Base-by-base conservation (phyloP, 2,329 filamentous ascomycete species). In the Pseudopithomyces maydicus region DNA sequence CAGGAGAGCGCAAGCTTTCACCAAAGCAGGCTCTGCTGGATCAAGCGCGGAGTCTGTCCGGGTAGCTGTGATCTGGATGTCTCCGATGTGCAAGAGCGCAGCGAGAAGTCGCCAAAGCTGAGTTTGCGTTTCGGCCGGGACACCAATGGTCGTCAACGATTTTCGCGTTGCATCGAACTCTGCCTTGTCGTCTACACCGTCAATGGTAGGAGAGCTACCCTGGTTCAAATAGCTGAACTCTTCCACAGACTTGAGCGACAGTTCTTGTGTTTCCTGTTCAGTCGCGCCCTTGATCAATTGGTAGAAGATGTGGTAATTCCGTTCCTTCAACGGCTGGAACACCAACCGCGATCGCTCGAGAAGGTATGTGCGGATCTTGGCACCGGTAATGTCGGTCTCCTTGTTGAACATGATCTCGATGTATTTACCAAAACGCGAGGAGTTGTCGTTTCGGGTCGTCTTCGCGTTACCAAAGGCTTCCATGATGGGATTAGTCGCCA, bases 361-460 rank as follows among this genome's bases (percentile, higher is more conserved):
- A 65, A 99, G 83, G 73, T 99, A 99, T 54, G 93, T 97, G 68
- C 95, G 86, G 73, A 99, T 99, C 81, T 96, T 96, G 55, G 95
- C 95, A 66, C 95, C 95, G 72, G 98, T 97, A 70, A 99, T 99
- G 75, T 96, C 95, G 61, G 92, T 97, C 71, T 89, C 86, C 62
- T 91, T 87, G 79, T 98, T 93, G 77, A 99, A 99, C 92, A 98
- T 94, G 75, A 99, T 99, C 81, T 99, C 95, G 69, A 99, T 98
- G 78, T 99, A 99, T 83, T 99, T 99, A 77, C 95, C 95, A 78
- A 99, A 99, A 72, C 95, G 88, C 41, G 95, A 99, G 43, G 95
- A 99, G 80, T 99, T 99, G 80, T 99, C 95, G 80, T 99, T 99
- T 76, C 95, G 86, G 11, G 95, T 99, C n/a, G 95, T 99, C 81